phyloP scores from a whole-genome alignment of 2,329 filamentous ascomycete genomes.

The Apiospora kogelbergensis region DNA sequence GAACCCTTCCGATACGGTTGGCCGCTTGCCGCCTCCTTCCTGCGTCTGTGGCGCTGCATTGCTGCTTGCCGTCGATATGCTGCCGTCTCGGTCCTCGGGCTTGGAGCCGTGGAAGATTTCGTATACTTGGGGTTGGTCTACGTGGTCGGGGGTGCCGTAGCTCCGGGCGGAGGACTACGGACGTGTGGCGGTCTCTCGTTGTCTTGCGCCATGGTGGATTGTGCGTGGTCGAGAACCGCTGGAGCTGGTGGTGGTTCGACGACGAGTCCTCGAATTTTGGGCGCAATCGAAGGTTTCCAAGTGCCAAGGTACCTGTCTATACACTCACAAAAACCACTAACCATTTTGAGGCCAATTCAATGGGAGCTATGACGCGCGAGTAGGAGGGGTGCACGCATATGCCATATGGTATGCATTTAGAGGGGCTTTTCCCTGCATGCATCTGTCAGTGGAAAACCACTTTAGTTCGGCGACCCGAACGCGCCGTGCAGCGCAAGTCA shows the following conservation, averaged over 20 bases:
- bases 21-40: slow-evolving; percentile 38
- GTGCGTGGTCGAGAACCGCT: not conserved
- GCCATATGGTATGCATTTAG: not conserved
- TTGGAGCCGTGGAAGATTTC: slow-evolving; percentile 36
- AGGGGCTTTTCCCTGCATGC: not conserved
- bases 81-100: slow-evolving; percentile 15
- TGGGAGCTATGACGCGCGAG: slow-evolving; percentile 14
- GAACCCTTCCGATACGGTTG: slow-evolving; percentile 61
- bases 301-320: too few relatives aligned
- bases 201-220: slow-evolving; percentile 32
- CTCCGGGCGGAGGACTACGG: slow-evolving; percentile 33
- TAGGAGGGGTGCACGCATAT: not conserved
- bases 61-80: not conserved
- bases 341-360: not conserved
- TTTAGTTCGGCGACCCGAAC: slow-evolving; percentile 2
- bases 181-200: slow-evolving; percentile 23
- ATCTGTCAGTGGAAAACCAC: slow-evolving; percentile 16
- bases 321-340: not conserved
- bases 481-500: not conserved
- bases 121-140: slow-evolving; percentile 36
- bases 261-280: not conserved
- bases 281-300: not conserved
- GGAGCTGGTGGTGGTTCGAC: not conserved
- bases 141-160: slow-evolving; percentile 33
- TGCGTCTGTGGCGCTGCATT: slow-evolving; percentile 5